phyloP scores from a whole-genome alignment of 1,139 yeast species.

The Suzukiozyma palmioleophila region DNA sequence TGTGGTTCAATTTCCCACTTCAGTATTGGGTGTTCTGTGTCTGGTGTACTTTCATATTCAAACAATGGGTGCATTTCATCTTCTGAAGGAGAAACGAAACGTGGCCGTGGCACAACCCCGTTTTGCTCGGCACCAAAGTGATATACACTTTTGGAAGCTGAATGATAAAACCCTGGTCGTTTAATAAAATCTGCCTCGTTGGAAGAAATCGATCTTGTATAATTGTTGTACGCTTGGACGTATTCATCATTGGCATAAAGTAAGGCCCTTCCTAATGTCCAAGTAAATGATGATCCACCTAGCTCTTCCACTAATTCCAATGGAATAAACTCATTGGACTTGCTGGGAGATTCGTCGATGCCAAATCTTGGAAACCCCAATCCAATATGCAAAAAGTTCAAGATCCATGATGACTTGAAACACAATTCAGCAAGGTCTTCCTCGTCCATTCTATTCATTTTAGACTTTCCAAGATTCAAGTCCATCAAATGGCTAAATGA shows the following conservation, averaged over 20 bases:
- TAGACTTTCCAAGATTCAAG: conserved; percentile 27
- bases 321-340: conserved; percentile 34
- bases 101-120: conserved; percentile 44
- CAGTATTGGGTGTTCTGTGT: conserved; percentile 27
- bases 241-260: conserved; percentile 53
- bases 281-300: conserved; percentile 64
- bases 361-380: conserved; percentile 64
- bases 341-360: conserved; percentile 29
- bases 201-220: conserved; percentile 18
- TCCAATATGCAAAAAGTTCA: conserved; percentile 69
- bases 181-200: conserved; percentile 22
- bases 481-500: conserved; percentile 36
- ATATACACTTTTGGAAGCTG: conserved; percentile 46
- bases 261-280: conserved; percentile 83
- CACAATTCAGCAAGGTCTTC: conserved; percentile 51
- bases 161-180: conserved; percentile 44
- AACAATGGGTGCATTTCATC: conserved; percentile 21
- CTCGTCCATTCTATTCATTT: conserved; percentile 24
- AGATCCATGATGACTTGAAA: conserved; percentile 69
- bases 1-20: conserved; percentile 45
- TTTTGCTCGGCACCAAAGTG: conserved; percentile 51
- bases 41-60: conserved; percentile 29
- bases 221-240: conserved; percentile 33
- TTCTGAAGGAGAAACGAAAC: conserved; percentile 22
- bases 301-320: conserved; percentile 60